phyloP scores from a whole-genome alignment of 2,329 filamentous ascomycete species.

The Ophiostoma populinum region DNA sequence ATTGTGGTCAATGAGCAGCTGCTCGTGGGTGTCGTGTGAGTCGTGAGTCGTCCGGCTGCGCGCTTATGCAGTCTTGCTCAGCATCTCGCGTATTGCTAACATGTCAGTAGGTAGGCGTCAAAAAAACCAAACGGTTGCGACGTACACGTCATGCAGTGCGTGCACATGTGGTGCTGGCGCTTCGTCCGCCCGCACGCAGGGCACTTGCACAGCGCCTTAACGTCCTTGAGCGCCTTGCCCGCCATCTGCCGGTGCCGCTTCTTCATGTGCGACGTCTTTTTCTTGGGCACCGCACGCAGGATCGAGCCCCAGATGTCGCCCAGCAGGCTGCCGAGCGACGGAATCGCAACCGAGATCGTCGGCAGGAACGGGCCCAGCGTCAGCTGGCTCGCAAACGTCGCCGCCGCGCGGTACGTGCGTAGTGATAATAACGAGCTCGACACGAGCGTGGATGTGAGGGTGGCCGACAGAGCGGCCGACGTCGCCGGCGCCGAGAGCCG shows the following conservation, averaged over 20 bases:
- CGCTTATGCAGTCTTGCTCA: conserved; percentile 12
- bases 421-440: conserved; percentile 3
- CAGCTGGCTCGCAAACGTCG: conserved; percentile 27
- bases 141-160: conserved; percentile 39
- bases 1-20: too few species aligned
- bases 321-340: conserved; percentile 38
- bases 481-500: conserved; percentile 4
- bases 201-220: conserved; percentile 73
- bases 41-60: too few species aligned
- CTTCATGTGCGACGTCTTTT: conserved; percentile 95
- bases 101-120: conserved; percentile 10
- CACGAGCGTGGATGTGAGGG: conserved; percentile 4
- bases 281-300: conserved; percentile 86
- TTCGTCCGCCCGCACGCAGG: conserved; percentile 78
- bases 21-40: too few species aligned
- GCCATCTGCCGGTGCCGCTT: conserved; percentile 88
- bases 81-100: conserved; percentile 28
- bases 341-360: conserved; percentile 23
- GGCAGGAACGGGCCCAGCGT: conserved; percentile 16
- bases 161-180: conserved; percentile 75
- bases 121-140: neutral
- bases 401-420: conserved; percentile 17
- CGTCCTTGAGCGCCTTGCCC: conserved; percentile 85
- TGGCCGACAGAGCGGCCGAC: neutral
- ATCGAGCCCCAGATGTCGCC: conserved; percentile 85